phyloP scores from a whole-genome alignment of 345 rosid species.

The Euphorbia pulcherrima region DNA sequence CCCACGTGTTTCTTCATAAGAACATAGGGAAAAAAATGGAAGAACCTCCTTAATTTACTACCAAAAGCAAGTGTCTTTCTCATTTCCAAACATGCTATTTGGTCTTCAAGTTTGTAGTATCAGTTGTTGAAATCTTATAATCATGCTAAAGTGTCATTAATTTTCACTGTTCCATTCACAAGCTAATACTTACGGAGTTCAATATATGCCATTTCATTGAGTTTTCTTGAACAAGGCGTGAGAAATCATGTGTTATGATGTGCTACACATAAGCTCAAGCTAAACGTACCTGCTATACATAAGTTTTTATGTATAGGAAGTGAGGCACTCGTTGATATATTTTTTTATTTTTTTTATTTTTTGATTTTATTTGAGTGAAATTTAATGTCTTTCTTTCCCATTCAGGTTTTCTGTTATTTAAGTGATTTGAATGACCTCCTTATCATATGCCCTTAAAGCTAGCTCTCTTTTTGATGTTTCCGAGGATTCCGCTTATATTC shows the following conservation, averaged over 20 bases:
- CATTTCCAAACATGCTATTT: not conserved
- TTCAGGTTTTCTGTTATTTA: slow-evolving; percentile 88
- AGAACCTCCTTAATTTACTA: not conserved
- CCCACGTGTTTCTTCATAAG: too few species aligned
- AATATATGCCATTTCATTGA: not conserved
- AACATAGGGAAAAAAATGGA: not conserved
- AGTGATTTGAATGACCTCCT: slow-evolving; percentile 93
- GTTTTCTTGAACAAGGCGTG: not conserved
- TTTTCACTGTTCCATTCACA: not conserved
- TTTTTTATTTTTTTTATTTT: too few species aligned
- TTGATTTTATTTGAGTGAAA: slow-evolving; percentile 3
- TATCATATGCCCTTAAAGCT: slow-evolving; percentile 99
- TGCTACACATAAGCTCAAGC: too few species aligned
- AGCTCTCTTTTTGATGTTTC: slow-evolving; percentile 89
- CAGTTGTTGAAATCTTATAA: not conserved
- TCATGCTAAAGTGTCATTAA: not conserved
- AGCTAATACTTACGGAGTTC: not conserved
- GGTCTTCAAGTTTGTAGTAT: not conserved
- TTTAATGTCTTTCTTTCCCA: slow-evolving; percentile 2
- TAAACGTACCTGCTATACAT: too few species aligned
- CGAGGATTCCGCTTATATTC: slow-evolving; percentile 88
- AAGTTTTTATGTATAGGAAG: too few species aligned
- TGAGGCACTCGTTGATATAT: too few species aligned
- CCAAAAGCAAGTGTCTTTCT: not conserved
- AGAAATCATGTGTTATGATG: not conserved